A percentile compares a stretch with the other conserved stretches of the same genome.
Conservation (phyloP, 371 early-diverging fungal species). For the Thermomucor indicae-seudaticae region DNA sequence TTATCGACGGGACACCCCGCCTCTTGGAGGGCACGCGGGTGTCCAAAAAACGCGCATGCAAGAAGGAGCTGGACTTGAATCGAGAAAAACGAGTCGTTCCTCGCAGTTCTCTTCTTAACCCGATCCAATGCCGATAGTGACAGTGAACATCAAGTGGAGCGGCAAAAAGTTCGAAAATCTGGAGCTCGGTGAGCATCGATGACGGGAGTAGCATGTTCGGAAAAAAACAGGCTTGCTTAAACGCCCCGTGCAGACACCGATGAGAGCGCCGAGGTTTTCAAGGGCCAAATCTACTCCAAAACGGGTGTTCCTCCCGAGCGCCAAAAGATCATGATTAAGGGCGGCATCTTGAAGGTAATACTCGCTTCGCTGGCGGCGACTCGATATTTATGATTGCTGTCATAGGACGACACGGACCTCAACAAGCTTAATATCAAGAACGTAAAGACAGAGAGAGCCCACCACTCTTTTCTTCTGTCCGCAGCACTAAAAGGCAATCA, state of each 20-base stretch:
- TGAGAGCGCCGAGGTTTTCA: conserved; percentile 80
- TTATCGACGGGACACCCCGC: no score
- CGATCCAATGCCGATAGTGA: conserved; percentile 40
- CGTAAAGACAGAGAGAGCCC: conserved; percentile 22
- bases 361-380: no score
- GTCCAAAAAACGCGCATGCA: no score
- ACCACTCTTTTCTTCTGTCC: not conserved
- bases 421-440: conserved; percentile 60
- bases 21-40: no score
- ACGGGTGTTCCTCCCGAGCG: conserved; percentile 93
- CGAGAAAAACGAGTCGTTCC: no score
- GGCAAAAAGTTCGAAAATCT: conserved; percentile 84
- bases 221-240: not conserved
- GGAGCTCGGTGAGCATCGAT: conserved; percentile 47
- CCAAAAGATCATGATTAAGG: conserved; percentile 93
- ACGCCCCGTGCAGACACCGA: conserved; percentile 44
- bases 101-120: no score
- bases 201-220: not conserved
- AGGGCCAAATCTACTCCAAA: conserved; percentile 86
- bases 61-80: no score
- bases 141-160: conserved; percentile 89
- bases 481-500: not conserved
- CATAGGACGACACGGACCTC: conserved; percentile 74
- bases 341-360: conserved; percentile 90
- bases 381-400: not conserved